Percentiles rank a stretch among this genome's conserved stretches.
phyloP scores from a whole-genome alignment of 495 filamentous ascomycete genomes.

The Chaetomium cochliodes region DNA sequence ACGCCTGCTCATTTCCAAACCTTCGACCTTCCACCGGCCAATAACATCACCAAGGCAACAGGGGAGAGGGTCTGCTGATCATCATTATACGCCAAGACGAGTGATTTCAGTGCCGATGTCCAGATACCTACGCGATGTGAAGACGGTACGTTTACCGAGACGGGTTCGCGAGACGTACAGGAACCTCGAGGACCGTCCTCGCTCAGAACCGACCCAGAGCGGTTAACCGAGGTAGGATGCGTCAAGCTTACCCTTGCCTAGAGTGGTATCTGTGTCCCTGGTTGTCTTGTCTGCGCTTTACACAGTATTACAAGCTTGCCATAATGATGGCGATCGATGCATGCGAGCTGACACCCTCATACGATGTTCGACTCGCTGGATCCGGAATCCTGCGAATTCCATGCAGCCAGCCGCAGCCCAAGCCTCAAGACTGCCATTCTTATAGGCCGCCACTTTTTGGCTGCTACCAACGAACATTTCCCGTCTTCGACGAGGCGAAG shows the following conservation, averaged over 20 bases:
- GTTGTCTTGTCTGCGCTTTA: constrained; percentile 25
- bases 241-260: neutral
- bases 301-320: neutral
- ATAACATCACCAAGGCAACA: constrained; percentile 19
- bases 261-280: constrained; percentile 16
- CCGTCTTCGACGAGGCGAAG: constrained; percentile 15
- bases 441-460: constrained; percentile 22
- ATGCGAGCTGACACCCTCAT: constrained; percentile 13
- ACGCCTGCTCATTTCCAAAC: constrained; percentile 11
- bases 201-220: constrained; percentile 12
- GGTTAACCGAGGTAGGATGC: constrained; percentile 21
- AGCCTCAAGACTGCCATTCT: constrained; percentile 8
- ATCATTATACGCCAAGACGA: constrained; percentile 21
- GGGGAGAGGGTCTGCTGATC: constrained; percentile 36
- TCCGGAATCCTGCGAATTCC: constrained; percentile 21
- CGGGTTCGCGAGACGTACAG: constrained; percentile 22
- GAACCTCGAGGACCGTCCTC: constrained; percentile 2
- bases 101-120: constrained; percentile 11
- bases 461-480: constrained; percentile 18
- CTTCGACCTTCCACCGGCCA: constrained; percentile 19
- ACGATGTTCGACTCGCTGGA: constrained; percentile 14
- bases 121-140: constrained; percentile 8
- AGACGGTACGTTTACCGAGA: constrained; percentile 23
- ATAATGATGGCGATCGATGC: neutral
- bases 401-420: constrained; percentile 25